Conservation (phyloP, 1,284 basidiomycete species). For the Trametes versicolor region DNA sequence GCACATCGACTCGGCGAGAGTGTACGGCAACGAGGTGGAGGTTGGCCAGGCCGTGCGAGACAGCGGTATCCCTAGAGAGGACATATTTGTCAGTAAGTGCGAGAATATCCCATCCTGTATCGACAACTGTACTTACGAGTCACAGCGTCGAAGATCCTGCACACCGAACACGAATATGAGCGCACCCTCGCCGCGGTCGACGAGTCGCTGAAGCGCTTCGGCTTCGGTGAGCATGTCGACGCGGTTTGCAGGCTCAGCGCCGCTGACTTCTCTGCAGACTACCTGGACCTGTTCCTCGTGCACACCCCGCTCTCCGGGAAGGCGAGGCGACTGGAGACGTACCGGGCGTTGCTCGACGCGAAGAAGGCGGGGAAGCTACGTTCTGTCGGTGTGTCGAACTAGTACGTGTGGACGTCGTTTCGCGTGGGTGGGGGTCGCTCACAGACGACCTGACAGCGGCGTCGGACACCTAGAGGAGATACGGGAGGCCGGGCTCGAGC, state of each 20-base stretch:
- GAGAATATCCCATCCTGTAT: too few species aligned
- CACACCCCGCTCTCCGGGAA: conserved; percentile 60
- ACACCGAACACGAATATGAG: conserved; percentile 33
- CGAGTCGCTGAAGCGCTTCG: conserved; percentile 31
- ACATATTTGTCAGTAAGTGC: too few species aligned
- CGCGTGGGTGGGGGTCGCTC: conserved; percentile 39
- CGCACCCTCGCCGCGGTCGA: conserved; percentile 30
- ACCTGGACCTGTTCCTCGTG: conserved; percentile 69
- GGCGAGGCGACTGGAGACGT: conserved; percentile 55
- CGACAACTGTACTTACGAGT: too few species aligned
- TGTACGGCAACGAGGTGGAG: not conserved
- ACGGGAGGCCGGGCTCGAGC: conserved; percentile 60
- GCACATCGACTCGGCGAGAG: too few species aligned
- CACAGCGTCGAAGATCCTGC: conserved; percentile 33
- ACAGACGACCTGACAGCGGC: conserved; percentile 47
- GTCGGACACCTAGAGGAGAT: conserved; percentile 77
- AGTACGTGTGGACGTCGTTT: conserved; percentile 47
- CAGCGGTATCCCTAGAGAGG: too few species aligned
- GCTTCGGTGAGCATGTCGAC: conserved; percentile 23
- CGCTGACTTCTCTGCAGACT: conserved; percentile 44
- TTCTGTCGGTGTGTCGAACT: conserved; percentile 72
- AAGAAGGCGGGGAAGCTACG: conserved; percentile 61
- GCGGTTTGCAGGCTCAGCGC: not conserved
- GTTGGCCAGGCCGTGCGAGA: too few species aligned
- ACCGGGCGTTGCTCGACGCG: conserved; percentile 53